These are phyloP conservation scores for Vitis hybrid DNA, from an alignment of 177 flowering plant species.

Conservation along the genomic window DNA sequence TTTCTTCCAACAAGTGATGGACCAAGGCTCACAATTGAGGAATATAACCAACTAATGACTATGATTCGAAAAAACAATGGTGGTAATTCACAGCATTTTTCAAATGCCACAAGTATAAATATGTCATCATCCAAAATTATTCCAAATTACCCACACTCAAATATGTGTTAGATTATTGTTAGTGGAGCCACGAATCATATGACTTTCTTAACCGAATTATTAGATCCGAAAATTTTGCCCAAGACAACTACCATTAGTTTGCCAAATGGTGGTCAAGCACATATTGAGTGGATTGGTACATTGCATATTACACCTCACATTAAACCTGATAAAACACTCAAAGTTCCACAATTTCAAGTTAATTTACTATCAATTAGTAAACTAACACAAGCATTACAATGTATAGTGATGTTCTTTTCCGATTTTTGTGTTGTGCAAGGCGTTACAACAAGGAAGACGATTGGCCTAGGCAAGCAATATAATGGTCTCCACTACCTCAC, in stretches of 20 bases:
- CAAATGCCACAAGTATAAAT: too few relatives aligned
- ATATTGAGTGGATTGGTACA: background rate
- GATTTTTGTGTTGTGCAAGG: conserved; percentile 6
- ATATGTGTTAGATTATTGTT: background rate
- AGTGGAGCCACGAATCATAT: conserved; percentile 12
- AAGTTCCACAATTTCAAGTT: conserved; percentile 10
- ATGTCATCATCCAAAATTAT: too few relatives aligned
- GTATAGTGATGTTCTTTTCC: background rate
- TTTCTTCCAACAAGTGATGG: too few relatives aligned
- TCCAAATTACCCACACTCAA: too few relatives aligned
- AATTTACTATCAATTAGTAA: conserved; percentile 16
- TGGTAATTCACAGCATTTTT: too few relatives aligned
- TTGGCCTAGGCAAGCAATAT: background rate
- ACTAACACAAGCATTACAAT: background rate
- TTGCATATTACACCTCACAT: background rate
- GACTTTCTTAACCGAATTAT: background rate
- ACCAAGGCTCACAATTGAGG: too few relatives aligned
- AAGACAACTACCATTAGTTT: background rate
- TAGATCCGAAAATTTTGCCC: background rate
- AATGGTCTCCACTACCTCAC: conserved; percentile 1
- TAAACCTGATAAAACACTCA: background rate
- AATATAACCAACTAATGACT: too few relatives aligned
- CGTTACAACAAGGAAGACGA: background rate
- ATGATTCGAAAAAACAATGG: too few relatives aligned
- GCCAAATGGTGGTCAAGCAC: background rate